Conservation (phyloP, 768 basidiomycete genomes). For the Tylopilus cervinicoccineus region DNA sequence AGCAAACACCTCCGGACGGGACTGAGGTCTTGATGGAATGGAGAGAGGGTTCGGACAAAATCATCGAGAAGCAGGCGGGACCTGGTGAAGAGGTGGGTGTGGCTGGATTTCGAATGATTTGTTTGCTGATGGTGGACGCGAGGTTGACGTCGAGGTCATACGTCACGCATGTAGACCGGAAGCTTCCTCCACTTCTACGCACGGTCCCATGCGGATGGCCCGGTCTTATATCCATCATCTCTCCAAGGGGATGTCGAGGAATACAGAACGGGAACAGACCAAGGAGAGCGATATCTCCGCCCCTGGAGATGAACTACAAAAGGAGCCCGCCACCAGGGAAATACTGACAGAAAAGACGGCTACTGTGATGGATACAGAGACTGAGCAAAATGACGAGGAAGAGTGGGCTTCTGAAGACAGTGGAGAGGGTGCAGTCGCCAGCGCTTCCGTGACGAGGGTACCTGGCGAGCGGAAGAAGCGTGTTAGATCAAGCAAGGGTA, state of each 20-base stretch:
- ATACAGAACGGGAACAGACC: constrained; percentile 24
- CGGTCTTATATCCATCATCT: constrained; percentile 11
- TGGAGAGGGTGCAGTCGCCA: constrained; percentile 17
- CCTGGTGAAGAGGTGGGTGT: constrained; percentile 64
- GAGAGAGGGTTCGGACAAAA: constrained; percentile 63
- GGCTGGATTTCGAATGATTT: background rate
- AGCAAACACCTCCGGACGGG: constrained; percentile 45
- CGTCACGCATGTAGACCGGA: constrained; percentile 35
- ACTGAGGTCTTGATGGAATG: constrained; percentile 46
- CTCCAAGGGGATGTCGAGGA: constrained; percentile 17
- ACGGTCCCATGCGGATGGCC: constrained; percentile 1
- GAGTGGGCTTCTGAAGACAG: constrained; percentile 63
- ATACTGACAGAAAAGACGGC: constrained; percentile 3
- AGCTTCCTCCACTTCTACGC: background rate
- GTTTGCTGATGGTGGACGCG: constrained; percentile 13
- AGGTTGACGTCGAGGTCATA: constrained; percentile 66
- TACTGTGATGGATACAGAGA: constrained; percentile 4
- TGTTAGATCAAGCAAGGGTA: constrained; percentile 22
- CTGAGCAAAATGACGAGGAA: constrained; percentile 45
- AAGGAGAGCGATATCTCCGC: constrained; percentile 16
- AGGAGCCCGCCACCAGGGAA: background rate
- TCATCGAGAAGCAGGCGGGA: constrained; percentile 58
- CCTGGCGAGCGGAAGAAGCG: constrained; percentile 21
- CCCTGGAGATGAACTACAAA: constrained; percentile 12
- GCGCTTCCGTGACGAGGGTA: constrained; percentile 6